phyloP scores from a whole-genome alignment of 192 early-diverging fungal species.

The Dimargaris verticillata region DNA sequence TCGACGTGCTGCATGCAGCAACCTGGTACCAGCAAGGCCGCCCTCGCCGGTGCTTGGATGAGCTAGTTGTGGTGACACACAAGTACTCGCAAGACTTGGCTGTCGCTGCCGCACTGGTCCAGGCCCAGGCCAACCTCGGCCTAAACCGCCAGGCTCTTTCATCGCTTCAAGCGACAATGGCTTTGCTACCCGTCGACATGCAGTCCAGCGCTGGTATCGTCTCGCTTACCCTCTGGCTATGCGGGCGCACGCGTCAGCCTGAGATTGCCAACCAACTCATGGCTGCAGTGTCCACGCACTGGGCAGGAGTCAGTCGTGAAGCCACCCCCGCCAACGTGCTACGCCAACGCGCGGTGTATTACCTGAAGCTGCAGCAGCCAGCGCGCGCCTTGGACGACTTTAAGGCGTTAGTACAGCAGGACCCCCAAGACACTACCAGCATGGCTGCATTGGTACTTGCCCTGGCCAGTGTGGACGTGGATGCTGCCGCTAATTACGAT shows the following conservation, averaged over 20 bases:
- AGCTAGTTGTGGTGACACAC: neutral
- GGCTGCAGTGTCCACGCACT: neutral
- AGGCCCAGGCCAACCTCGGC: neutral
- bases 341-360: neutral
- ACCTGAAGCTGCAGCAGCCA: neutral
- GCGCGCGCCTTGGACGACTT: neutral
- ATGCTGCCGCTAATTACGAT: neutral
- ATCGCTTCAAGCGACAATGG: neutral
- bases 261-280: neutral
- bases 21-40: conserved; percentile 3
- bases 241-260: neutral
- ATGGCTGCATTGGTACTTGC: neutral
- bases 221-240: neutral
- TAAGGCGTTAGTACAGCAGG: neutral
- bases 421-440: neutral
- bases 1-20: conserved; percentile 5
- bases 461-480: neutral
- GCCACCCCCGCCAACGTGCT: neutral
- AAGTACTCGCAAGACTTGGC: neutral
- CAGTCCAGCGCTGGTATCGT: neutral
- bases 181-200: neutral
- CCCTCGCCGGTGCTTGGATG: neutral
- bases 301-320: neutral
- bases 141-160: neutral
- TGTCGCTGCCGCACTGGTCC: neutral